These are phyloP conservation scores for Kwoniella mangroviensis DNA, from an alignment of 768 basidiomycete species.

Conservation along the genomic window DNA sequence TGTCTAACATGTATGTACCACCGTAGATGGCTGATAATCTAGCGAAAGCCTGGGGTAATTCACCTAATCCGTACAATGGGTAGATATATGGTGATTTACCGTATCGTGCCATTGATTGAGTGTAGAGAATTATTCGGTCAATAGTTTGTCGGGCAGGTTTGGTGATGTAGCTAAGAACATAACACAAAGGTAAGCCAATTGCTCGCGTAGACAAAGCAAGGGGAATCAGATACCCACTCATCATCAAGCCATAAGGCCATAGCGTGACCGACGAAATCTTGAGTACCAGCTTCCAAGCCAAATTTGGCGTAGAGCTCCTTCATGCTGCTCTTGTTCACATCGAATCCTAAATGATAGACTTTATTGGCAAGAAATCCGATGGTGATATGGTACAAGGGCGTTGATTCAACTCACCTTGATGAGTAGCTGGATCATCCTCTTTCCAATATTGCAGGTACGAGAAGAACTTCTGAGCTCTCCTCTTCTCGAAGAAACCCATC, in stretches of 20 bases:
- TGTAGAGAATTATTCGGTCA: conserved; percentile 95
- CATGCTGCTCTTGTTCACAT: conserved; percentile 92
- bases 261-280: conserved; percentile 98
- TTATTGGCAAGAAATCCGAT: background rate
- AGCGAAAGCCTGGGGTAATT: conserved; percentile 97
- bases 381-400: background rate
- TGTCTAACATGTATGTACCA: conserved; percentile 99
- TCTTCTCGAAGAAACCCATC: conserved; percentile 99
- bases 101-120: conserved; percentile 97
- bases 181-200: background rate
- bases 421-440: conserved; percentile 92
- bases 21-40: conserved; percentile 98
- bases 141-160: conserved; percentile 88
- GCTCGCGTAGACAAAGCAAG: background rate
- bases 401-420: conserved; percentile 72
- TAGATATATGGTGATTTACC: conserved; percentile 99
- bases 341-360: conserved; percentile 67
- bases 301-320: conserved; percentile 94
- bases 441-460: conserved; percentile 94
- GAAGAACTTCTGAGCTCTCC: conserved; percentile 97
- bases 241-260: conserved; percentile 99
- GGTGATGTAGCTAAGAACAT: conserved; percentile 75
- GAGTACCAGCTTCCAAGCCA: conserved; percentile 93
- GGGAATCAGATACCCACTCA: conserved; percentile 68
- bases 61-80: conserved; percentile 96